A percentile compares a stretch with the other conserved stretches of the same genome.
Evolutionary conservation across 129 eudicot genomes (phyloP).

Genomic region (Cynara cardunculus): DNA sequence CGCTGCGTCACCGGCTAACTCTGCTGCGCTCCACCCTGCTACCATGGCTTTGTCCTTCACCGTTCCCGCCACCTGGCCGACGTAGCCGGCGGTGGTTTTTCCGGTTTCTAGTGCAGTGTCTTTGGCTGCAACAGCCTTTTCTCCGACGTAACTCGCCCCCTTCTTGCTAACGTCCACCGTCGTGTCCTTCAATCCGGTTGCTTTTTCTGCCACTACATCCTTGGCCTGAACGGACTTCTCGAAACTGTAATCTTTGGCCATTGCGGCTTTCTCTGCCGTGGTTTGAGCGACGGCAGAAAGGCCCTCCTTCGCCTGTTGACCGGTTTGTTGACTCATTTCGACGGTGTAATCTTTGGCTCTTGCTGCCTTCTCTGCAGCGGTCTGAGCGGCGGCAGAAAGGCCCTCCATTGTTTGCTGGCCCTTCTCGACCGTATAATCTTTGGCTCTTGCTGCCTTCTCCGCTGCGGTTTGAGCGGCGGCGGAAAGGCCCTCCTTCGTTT

Average conservation of each 20-base stretch:
- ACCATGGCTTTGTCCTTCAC: conserved; percentile 58
- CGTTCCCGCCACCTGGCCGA: conserved; percentile 41
- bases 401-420: conserved; percentile 12
- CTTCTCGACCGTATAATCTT: conserved; percentile 36
- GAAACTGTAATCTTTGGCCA: conserved; percentile 1
- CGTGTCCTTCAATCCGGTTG: conserved; percentile 24
- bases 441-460: conserved; percentile 38
- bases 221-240: conserved; percentile 18
- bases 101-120: conserved; percentile 46
- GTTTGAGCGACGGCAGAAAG: conserved; percentile 18
- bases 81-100: conserved; percentile 57
- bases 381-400: conserved; percentile 1
- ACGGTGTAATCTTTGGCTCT: conserved; percentile 28
- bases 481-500: conserved; percentile 3
- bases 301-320: conserved; percentile 25
- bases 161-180: conserved; percentile 26
- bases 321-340: conserved; percentile 19
- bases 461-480: neutral
- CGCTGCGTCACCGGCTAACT: conserved; percentile 34
- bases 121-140: conserved; percentile 54
- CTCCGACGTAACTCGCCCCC: conserved; percentile 28
- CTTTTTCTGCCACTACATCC: conserved; percentile 34
- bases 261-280: conserved; percentile 1
- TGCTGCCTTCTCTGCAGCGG: conserved; percentile 19
- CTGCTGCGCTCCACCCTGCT: conserved; percentile 58